Percentiles rank a stretch among this genome's conserved stretches.
Conservation (phyloP, 2,329 filamentous ascomycete genomes). For the Clathrospora elynae region DNA sequence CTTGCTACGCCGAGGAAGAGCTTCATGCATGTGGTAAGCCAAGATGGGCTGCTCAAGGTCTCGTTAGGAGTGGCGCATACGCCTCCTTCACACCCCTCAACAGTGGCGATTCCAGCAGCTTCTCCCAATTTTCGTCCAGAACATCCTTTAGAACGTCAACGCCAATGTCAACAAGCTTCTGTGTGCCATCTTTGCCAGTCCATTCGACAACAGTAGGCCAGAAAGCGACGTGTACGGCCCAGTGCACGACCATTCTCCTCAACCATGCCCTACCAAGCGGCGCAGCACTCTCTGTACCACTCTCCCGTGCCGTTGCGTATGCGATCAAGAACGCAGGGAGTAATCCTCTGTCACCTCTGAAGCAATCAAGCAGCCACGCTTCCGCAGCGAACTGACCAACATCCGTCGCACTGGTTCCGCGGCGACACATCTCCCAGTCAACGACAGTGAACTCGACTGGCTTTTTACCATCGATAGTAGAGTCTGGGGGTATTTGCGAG, state of each 20-base stretch:
- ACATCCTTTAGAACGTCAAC: constrained; percentile 20
- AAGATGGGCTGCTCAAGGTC: not conserved
- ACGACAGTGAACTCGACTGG: constrained; percentile 35
- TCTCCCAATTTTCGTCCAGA: constrained; percentile 28
- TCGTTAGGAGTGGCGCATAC: constrained; percentile 6
- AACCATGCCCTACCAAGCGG: constrained; percentile 29
- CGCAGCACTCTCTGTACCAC: not conserved
- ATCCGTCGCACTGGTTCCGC: constrained; percentile 45
- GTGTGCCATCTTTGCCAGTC: constrained; percentile 32
- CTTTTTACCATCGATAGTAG: not conserved
- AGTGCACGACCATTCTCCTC: constrained; percentile 40
- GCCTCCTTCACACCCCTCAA: constrained; percentile 16
- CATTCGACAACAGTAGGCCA: constrained; percentile 44
- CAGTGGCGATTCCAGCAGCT: constrained; percentile 18
- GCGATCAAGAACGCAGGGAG: constrained; percentile 33
- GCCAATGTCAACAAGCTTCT: constrained; percentile 34
- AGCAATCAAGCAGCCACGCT: constrained; percentile 45
- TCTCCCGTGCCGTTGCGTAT: constrained; percentile 22
- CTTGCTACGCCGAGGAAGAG: too few species aligned
- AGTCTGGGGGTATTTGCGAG: too few species aligned
- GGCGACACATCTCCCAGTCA: constrained; percentile 46
- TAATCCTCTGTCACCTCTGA: constrained; percentile 38
- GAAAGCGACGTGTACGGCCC: constrained; percentile 43
- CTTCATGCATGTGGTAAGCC: too few species aligned
- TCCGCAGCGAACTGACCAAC: constrained; percentile 48